Evolutionary conservation across 2,329 filamentous ascomycete species (phyloP).

Genomic region (Arachnopeziza araneosa): DNA sequence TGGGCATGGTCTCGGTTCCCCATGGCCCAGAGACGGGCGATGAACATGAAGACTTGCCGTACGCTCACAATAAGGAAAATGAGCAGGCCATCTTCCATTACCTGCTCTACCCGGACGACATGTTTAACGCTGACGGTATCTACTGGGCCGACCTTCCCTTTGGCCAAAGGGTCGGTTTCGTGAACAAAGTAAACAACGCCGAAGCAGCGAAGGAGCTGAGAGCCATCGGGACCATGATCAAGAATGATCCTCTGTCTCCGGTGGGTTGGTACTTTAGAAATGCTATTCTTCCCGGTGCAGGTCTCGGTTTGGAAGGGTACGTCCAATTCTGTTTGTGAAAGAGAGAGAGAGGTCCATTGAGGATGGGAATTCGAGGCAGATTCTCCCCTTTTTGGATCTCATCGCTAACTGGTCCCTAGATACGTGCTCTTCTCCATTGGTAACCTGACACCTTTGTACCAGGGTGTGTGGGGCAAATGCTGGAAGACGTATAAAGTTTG

Average conservation of each 20-base stretch:
- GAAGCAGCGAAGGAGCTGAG: slow-evolving; percentile 65
- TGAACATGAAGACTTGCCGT: slow-evolving; percentile 20
- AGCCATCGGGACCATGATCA: slow-evolving; percentile 71
- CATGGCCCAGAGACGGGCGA: slow-evolving; percentile 31
- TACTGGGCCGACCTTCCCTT: slow-evolving; percentile 92
- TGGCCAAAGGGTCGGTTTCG: slow-evolving; percentile 65
- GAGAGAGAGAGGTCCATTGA: background rate
- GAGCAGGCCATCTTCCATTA: slow-evolving; percentile 64
- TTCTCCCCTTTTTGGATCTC: background rate
- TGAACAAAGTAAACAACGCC: slow-evolving; percentile 63
- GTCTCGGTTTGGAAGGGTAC: slow-evolving; percentile 79
- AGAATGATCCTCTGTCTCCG: slow-evolving; percentile 78
- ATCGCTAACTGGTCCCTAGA: slow-evolving; percentile 35
- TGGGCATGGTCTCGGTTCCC: slow-evolving; percentile 23
- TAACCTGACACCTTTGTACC: slow-evolving; percentile 79
- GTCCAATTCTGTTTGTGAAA: slow-evolving; percentile 16
- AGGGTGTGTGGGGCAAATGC: slow-evolving; percentile 68
- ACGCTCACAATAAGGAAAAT: slow-evolving; percentile 11
- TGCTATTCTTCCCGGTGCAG: slow-evolving; percentile 87
- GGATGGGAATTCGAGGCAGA: background rate
- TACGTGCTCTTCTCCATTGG: slow-evolving; percentile 97
- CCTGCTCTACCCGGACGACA: slow-evolving; percentile 82
- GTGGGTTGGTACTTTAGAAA: slow-evolving; percentile 84
- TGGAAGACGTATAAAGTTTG: slow-evolving; percentile 66
- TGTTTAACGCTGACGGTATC: slow-evolving; percentile 71